Percentiles rank a stretch among this genome's conserved stretches.
Evolutionary conservation across 2,329 filamentous ascomycete species (phyloP).

Genomic region (Aspergillus ochraceoroseus): DNA sequence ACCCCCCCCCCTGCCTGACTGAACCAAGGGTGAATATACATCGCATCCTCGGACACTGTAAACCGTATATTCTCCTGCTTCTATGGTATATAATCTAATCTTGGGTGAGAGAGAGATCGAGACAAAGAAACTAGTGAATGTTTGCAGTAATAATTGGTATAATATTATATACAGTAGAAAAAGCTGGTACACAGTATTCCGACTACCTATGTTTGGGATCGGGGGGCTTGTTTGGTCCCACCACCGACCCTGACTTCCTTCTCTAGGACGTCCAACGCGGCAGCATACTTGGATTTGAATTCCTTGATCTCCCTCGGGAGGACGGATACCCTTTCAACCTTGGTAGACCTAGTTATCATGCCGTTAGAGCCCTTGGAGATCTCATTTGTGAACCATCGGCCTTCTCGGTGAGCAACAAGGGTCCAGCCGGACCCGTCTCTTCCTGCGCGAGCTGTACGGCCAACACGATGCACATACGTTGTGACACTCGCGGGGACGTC

Average conservation of each 20-base stretch:
- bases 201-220: neutral
- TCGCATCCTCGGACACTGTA: too few relatives aligned
- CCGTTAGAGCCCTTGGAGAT: constrained; percentile 53
- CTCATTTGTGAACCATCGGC: constrained; percentile 85
- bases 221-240: constrained; percentile 10
- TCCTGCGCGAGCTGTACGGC: constrained; percentile 80
- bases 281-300: constrained; percentile 31
- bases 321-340: constrained; percentile 31
- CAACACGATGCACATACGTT: constrained; percentile 86
- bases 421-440: constrained; percentile 77
- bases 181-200: neutral
- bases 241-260: constrained; percentile 32
- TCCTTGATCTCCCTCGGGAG: constrained; percentile 28
- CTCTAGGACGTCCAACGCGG: constrained; percentile 37
- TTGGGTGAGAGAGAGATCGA: too few relatives aligned
- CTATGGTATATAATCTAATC: too few relatives aligned
- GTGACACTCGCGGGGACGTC: constrained; percentile 77
- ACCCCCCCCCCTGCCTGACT: too few relatives aligned
- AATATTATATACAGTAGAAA: neutral
- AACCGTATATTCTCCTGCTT: too few relatives aligned
- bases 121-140: too few relatives aligned
- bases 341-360: constrained; percentile 30
- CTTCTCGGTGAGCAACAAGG: constrained; percentile 74
- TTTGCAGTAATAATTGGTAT: neutral
- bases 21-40: too few relatives aligned